These are phyloP conservation scores for Phytophthora capsici DNA, from an alignment of 352 stramenopile species.

Conservation along the genomic window DNA sequence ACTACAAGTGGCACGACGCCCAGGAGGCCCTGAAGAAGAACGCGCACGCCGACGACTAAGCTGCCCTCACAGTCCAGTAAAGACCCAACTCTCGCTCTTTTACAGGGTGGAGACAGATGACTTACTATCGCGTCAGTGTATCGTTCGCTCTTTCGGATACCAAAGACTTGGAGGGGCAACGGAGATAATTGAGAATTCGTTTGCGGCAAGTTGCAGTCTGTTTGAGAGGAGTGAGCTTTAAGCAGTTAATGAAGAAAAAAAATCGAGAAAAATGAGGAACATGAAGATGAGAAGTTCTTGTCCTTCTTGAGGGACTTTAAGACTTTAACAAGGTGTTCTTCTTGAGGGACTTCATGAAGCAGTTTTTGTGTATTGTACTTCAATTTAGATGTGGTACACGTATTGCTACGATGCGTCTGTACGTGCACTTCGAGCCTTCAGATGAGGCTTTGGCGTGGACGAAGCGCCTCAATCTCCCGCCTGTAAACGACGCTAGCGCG, in stretches of 20 bases:
- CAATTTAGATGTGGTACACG: conserved; percentile 8
- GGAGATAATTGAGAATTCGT: conserved; percentile 23
- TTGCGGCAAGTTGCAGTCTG: no score
- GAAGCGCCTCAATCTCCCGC: conserved; percentile 54
- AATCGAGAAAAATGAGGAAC: conserved; percentile 32
- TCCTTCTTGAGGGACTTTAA: no score
- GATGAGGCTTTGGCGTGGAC: conserved; percentile 48
- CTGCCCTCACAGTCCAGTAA: conserved; percentile 1
- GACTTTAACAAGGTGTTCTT: no score
- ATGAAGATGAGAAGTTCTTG: conserved; percentile 2
- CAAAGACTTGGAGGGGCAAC: conserved; percentile 17
- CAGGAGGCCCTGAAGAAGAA: conserved; percentile 74
- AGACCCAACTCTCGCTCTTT: background rate
- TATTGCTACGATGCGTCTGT: conserved; percentile 50
- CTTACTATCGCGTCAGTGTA: conserved; percentile 3
- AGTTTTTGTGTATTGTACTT: conserved; percentile 3
- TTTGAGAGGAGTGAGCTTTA: conserved; percentile 3
- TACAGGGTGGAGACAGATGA: background rate
- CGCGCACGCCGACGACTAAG: conserved; percentile 45
- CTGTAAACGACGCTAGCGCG: conserved; percentile 2
- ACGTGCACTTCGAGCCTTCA: conserved; percentile 69
- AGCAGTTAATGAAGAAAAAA: conserved; percentile 12
- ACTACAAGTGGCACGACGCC: conserved; percentile 85
- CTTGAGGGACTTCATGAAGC: no score
- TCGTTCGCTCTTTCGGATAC: background rate